A percentile compares a stretch with the other conserved stretches of the same genome.
These are phyloP conservation scores for Magnolia officinalis DNA, from an alignment of 164 flowering plant species.

Conservation along the genomic window DNA sequence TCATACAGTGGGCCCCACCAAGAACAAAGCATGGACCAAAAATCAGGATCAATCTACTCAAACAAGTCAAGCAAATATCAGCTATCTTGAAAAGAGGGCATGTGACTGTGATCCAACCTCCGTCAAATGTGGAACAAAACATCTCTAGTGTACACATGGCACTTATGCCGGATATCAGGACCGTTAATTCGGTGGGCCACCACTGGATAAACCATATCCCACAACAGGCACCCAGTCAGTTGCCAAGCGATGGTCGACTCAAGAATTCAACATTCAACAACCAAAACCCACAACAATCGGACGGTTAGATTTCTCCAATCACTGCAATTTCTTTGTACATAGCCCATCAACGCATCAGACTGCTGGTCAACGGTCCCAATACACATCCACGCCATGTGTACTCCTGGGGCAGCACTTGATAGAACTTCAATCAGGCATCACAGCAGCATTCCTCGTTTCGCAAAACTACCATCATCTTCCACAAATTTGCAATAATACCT, in stretches of 20 bases:
- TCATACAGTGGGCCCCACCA: no score
- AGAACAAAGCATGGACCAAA: no score
- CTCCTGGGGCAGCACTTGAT: neutral
- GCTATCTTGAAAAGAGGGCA: neutral
- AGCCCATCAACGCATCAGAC: neutral
- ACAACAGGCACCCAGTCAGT: neutral
- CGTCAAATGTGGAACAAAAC: neutral
- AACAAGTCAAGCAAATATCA: neutral
- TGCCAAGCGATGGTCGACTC: neutral
- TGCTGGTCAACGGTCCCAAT: no score
- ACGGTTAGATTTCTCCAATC: neutral
- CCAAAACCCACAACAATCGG: neutral
- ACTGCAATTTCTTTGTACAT: neutral
- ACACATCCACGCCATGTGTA: no score
- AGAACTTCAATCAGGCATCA: neutral
- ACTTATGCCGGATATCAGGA: neutral
- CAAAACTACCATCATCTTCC: no score
- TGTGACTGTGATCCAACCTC: neutral
- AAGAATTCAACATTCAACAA: neutral
- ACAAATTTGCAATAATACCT: neutral
- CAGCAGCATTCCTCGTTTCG: neutral
- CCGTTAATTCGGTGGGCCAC: neutral
- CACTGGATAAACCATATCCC: neutral
- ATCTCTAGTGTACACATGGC: neutral
- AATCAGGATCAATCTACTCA: neutral